phyloP scores from a whole-genome alignment of 2,329 filamentous ascomycete genomes.

The Cytospora piceae region DNA sequence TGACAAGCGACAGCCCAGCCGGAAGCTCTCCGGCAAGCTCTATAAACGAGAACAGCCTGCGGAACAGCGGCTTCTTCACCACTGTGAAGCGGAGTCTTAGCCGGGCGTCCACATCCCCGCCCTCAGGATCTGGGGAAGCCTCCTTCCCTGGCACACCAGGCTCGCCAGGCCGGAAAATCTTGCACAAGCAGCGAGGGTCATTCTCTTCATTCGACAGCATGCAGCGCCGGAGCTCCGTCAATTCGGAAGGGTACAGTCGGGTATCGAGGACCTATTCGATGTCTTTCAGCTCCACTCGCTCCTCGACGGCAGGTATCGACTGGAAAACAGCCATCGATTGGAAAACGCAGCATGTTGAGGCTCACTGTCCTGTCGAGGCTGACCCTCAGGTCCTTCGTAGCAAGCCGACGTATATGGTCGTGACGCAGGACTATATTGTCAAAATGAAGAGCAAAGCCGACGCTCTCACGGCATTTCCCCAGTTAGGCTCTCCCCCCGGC shows the following conservation, averaged over 20 bases:
- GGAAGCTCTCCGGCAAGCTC: slow-evolving; percentile 34
- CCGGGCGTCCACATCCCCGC: slow-evolving; percentile 32
- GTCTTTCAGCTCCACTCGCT: slow-evolving; percentile 29
- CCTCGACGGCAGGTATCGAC: slow-evolving; percentile 36
- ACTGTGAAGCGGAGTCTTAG: slow-evolving; percentile 34
- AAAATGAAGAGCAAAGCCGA: slow-evolving; percentile 54
- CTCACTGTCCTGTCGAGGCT: slow-evolving; percentile 51
- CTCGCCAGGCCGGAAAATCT: slow-evolving; percentile 19
- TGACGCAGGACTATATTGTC: slow-evolving; percentile 55
- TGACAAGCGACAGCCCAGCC: slow-evolving; percentile 28
- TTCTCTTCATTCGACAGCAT: slow-evolving; percentile 33
- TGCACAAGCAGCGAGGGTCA: slow-evolving; percentile 30
- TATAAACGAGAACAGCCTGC: slow-evolving; percentile 30
- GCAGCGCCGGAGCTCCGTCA: slow-evolving; percentile 38
- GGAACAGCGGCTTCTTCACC: slow-evolving; percentile 35
- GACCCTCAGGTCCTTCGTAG: slow-evolving; percentile 50
- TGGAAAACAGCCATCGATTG: slow-evolving; percentile 41
- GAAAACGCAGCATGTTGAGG: slow-evolving; percentile 39
- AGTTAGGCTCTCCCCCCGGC: slow-evolving; percentile 39
- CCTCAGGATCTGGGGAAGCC: slow-evolving; percentile 17
- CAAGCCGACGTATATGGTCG: slow-evolving; percentile 56
- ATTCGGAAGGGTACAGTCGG: slow-evolving; percentile 37
- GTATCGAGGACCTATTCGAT: slow-evolving; percentile 33
- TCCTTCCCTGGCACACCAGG: slow-evolving; percentile 16
- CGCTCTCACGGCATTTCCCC: slow-evolving; percentile 52